Evolutionary conservation across 768 basidiomycete genomes (phyloP), one percentile per base, ranked within the genome.

Genomic region (Pisolithus orientalis): DNA sequence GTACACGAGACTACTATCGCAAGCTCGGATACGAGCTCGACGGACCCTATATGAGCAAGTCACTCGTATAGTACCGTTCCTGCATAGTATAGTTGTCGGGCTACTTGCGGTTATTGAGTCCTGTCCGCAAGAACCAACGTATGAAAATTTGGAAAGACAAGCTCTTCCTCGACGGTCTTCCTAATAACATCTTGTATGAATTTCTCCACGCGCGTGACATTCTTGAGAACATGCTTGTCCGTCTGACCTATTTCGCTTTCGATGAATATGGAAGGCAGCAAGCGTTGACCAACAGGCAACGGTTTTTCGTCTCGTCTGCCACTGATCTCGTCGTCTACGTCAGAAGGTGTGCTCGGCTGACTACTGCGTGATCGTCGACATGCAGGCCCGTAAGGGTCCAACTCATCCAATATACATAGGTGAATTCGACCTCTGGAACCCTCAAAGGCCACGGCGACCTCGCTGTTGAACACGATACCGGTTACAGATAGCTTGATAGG

Each of bases 21-120:
- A 85, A 91, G 65, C 72, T 98, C 51, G 94, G 94, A 6, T 98
- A 98, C 69, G 84, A 87, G 69, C 74, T 97, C 51, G 94, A 98
- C 62, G 95, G 95, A 0, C 94, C 94, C 17, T 99, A 98, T 69
- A 99, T 99, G 95, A 91, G 87, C 75, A 96, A 96, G 70, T 77
- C 76, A 29, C 65, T 90, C 64, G 60, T 75, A 62, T 82, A 66
- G 59, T 51, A 44, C 65, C 13, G 24, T 28, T 44, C 49, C 51
- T 38, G 10, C 51, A 45, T 31, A 45, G 50, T 59, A 57, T 34
- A 14, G 13, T 8, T 24, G 32, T 42, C 27, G 29, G 32, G 34
- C 25, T 16, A 38, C 37, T 47, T 45, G 25, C 32, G 29, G 34
- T 44, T 53, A 53, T 46, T 44, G 51, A 10, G 52, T 53, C 55